These are phyloP conservation scores for Buddleja alternifolia DNA, from an alignment of 257 asterid species.

Conservation along the genomic window DNA sequence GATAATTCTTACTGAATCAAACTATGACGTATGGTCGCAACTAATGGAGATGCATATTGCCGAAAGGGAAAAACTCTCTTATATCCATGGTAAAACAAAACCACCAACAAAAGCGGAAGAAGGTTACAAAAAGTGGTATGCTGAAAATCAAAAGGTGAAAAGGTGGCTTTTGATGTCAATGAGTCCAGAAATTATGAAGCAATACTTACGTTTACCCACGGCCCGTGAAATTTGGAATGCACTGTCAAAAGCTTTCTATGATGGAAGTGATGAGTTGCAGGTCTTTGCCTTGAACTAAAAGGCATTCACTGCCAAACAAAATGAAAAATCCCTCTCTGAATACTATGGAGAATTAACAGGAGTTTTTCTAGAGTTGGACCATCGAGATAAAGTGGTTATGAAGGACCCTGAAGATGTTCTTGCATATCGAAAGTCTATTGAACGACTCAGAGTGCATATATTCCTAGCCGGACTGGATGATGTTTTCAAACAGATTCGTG, in stretches of 20 bases:
- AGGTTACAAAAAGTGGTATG: conserved; percentile 15
- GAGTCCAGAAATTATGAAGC: conserved; percentile 15
- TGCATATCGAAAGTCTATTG: not conserved
- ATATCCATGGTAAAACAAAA: not conserved
- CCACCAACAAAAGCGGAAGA: not conserved
- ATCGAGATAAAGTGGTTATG: conserved; percentile 16
- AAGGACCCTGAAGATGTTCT: not conserved
- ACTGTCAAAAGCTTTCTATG: conserved; percentile 5
- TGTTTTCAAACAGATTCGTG: not conserved
- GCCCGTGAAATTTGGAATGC: not conserved
- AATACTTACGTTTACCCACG: conserved; percentile 13
- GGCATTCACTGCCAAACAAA: not conserved
- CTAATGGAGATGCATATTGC: too few relatives aligned
- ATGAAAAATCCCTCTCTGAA: not conserved
- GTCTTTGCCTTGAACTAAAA: not conserved
- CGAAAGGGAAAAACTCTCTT: conserved; percentile 15
- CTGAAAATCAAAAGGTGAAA: conserved; percentile 15
- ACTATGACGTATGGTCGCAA: too few relatives aligned
- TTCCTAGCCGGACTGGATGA: not conserved
- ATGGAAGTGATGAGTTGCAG: conserved; percentile 18
- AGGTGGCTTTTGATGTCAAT: conserved; percentile 17
- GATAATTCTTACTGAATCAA: too few relatives aligned
- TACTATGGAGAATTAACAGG: conserved; percentile 13
- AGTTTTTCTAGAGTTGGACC: conserved; percentile 13
- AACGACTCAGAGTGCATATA: conserved; percentile 5